A percentile compares a stretch with the other conserved stretches of the same genome.
Conservation (phyloP, 148 eudicot species). For the Spergularia bocconei region DNA sequence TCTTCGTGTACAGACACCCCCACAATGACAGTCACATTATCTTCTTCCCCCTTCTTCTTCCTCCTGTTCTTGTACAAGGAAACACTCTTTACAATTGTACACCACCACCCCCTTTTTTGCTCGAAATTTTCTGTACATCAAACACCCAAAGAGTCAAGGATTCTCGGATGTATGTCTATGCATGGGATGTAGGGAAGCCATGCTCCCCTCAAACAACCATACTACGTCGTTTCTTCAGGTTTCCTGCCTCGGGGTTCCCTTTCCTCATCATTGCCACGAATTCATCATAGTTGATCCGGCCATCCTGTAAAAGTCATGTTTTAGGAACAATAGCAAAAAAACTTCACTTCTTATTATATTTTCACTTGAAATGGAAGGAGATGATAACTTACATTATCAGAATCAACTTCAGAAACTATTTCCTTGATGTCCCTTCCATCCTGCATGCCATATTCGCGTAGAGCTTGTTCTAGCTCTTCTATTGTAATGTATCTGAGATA, state of each 20-base stretch:
- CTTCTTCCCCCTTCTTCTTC: slow-evolving; percentile 2
- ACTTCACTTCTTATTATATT: too few species aligned
- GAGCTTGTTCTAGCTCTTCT: slow-evolving; percentile 94
- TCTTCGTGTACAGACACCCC: slow-evolving; percentile 13
- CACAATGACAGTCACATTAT: background rate
- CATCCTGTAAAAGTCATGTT: slow-evolving; percentile 45
- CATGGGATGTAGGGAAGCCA: background rate
- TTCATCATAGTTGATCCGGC: slow-evolving; percentile 73
- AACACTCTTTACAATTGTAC: background rate
- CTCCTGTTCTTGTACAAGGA: background rate
- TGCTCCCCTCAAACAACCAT: slow-evolving; percentile 17
- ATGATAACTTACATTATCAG: slow-evolving; percentile 61
- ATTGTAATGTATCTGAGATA: slow-evolving; percentile 65
- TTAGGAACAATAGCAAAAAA: background rate
- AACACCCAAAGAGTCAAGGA: background rate
- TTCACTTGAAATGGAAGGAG: too few species aligned
- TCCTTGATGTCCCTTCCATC: slow-evolving; percentile 83
- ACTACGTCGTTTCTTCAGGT: slow-evolving; percentile 44
- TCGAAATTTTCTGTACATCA: background rate
- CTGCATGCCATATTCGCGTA: slow-evolving; percentile 71
- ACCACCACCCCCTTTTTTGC: slow-evolving; percentile 15
- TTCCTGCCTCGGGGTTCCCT: slow-evolving; percentile 57
- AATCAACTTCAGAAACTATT: slow-evolving; percentile 80
- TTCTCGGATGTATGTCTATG: too few species aligned
- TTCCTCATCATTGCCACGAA: slow-evolving; percentile 83